phyloP scores from a whole-genome alignment of 164 flowering plant genomes.

The Berberis vulgaris region DNA sequence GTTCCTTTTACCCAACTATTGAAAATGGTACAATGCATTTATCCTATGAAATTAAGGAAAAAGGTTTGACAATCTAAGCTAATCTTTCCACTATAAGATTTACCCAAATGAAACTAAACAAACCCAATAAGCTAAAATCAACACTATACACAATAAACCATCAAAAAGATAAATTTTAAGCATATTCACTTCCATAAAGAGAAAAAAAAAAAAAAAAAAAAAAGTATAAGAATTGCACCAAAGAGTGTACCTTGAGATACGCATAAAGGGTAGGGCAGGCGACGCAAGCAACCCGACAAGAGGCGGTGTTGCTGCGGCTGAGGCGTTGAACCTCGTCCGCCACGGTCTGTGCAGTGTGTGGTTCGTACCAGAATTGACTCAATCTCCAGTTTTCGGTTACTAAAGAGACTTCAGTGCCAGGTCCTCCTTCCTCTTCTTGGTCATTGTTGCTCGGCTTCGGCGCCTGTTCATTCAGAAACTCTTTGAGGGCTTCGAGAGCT shows the following conservation, averaged over 20 bases:
- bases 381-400: slow-evolving; percentile 83
- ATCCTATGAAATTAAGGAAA: too few species aligned
- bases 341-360: slow-evolving; percentile 62
- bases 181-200: too few species aligned
- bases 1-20: too few species aligned
- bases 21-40: too few species aligned
- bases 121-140: too few species aligned
- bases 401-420: slow-evolving; percentile 24
- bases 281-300: slow-evolving; percentile 53
- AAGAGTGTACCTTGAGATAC: slow-evolving; percentile 65
- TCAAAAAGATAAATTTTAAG: too few species aligned
- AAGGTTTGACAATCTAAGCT: too few species aligned
- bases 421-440: slow-evolving; percentile 10
- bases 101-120: too few species aligned
- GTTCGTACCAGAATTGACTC: slow-evolving; percentile 98
- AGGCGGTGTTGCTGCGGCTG: slow-evolving; percentile 8
- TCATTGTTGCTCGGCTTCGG: slow-evolving; percentile 4
- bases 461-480: too few species aligned
- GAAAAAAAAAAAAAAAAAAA: background rate
- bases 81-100: too few species aligned
- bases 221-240: background rate
- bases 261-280: slow-evolving; percentile 92
- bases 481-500: slow-evolving; percentile 51
- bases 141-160: too few species aligned
- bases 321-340: slow-evolving; percentile 53